A percentile compares a stretch with the other conserved stretches of the same genome.
Conservation (phyloP, 2,329 filamentous ascomycete genomes). For the Fonsecaea multimorphosa region DNA sequence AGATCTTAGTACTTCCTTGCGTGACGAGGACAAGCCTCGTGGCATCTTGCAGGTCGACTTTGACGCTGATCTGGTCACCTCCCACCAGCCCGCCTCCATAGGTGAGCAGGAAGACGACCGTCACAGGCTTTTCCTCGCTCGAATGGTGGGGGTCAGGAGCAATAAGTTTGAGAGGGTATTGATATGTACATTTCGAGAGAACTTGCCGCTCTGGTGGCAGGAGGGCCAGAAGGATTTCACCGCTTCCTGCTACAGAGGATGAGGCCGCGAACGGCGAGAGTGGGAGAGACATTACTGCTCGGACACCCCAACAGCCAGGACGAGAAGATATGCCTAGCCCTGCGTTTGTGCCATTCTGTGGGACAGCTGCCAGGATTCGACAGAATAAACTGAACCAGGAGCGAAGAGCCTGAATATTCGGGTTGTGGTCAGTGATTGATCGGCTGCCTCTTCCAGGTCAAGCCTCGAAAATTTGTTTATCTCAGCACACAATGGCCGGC, state of each 20-base stretch:
- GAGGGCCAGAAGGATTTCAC: conserved; percentile 74
- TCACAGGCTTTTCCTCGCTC: conserved; percentile 55
- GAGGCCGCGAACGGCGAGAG: conserved; percentile 78
- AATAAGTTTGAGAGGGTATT: conserved; percentile 94
- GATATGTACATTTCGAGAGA: conserved; percentile 78
- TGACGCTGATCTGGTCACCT: conserved; percentile 79
- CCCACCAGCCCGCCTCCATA: conserved; percentile 94
- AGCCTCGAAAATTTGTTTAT: neutral
- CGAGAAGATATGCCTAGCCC: neutral
- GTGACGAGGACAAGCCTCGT: conserved; percentile 70
- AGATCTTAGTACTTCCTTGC: conserved; percentile 91
- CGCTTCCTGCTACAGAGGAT: conserved; percentile 75
- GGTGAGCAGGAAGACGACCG: conserved; percentile 79
- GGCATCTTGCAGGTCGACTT: conserved; percentile 66
- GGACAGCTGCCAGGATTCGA: neutral
- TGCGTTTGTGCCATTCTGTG: neutral
- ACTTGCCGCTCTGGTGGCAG: conserved; percentile 74
- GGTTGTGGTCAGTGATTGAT: neutral
- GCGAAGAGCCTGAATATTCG: neutral
- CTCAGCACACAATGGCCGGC: neutral
- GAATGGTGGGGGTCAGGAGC: conserved; percentile 72
- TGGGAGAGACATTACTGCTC: conserved; percentile 37
- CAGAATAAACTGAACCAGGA: neutral
- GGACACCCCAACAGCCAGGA: neutral
- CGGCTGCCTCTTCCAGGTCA: neutral